A percentile compares a stretch with the other conserved stretches of the same genome.
Conservation (phyloP, 768 basidiomycete species). For the Botryobasidium botryosum region DNA sequence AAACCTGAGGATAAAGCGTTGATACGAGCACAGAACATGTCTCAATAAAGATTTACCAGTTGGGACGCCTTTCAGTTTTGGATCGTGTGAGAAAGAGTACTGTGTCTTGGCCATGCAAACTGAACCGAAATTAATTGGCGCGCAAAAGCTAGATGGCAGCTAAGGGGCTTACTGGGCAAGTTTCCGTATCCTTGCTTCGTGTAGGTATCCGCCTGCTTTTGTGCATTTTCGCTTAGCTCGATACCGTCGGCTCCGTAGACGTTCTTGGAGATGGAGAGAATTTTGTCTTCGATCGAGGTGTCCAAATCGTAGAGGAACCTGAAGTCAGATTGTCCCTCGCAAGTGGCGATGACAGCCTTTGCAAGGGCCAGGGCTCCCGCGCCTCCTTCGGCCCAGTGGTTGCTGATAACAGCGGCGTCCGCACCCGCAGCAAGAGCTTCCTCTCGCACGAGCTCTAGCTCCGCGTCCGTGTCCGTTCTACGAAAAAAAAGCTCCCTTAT, state of each 20-base stretch:
- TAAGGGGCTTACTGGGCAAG: constrained; percentile 47
- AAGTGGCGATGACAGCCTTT: constrained; percentile 76
- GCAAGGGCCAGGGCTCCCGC: constrained; percentile 79
- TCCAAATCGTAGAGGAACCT: constrained; percentile 85
- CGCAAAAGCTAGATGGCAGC: constrained; percentile 5
- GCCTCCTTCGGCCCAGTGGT: constrained; percentile 96
- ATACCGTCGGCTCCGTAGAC: constrained; percentile 92
- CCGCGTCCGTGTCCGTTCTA: constrained; percentile 80
- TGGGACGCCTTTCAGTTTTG: constrained; percentile 78
- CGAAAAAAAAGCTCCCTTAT: neutral
- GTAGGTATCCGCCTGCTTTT: constrained; percentile 77
- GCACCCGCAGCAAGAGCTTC: constrained; percentile 73
- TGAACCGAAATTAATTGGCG: constrained; percentile 20
- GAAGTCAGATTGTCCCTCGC: constrained; percentile 64
- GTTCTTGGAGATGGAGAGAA: constrained; percentile 68
- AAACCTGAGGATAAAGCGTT: constrained; percentile 39
- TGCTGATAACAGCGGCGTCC: constrained; percentile 87
- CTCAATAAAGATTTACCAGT: no score
- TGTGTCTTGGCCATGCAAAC: constrained; percentile 98
- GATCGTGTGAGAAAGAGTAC: constrained; percentile 92
- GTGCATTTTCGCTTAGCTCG: constrained; percentile 67
- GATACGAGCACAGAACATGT: neutral
- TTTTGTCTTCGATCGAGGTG: constrained; percentile 75
- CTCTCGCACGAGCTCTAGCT: constrained; percentile 68
- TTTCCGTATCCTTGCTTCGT: constrained; percentile 72